Conservation (phyloP, 2,329 filamentous ascomycete genomes). For the Hypoxylon sp. region DNA sequence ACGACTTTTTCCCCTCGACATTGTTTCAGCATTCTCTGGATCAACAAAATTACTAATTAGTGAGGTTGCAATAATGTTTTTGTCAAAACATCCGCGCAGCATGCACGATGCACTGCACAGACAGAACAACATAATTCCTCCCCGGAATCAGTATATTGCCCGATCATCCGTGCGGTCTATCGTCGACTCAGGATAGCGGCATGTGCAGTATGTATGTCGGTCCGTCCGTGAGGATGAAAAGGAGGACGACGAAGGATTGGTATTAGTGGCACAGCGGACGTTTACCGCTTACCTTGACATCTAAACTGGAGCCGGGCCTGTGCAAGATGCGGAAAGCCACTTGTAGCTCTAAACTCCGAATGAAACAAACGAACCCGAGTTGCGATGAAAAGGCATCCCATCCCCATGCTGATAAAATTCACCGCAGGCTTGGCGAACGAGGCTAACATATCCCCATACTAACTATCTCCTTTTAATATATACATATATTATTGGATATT, state of each 20-base stretch:
- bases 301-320: slow-evolving; percentile 15
- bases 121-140: slow-evolving; percentile 15
- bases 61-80: slow-evolving; percentile 26
- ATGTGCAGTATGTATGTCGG: background rate
- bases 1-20: slow-evolving; percentile 3
- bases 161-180: slow-evolving; percentile 8
- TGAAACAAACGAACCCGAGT: slow-evolving; percentile 14
- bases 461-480: slow-evolving; percentile 8
- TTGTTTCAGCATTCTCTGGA: slow-evolving; percentile 25
- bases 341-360: slow-evolving; percentile 1
- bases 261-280: slow-evolving; percentile 7
- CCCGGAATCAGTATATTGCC: slow-evolving; percentile 19
- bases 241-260: background rate
- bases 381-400: slow-evolving; percentile 5
- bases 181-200: too few relatives aligned
- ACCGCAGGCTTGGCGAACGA: slow-evolving; percentile 19
- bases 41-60: slow-evolving; percentile 28
- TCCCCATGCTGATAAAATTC: too few relatives aligned
- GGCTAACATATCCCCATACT: slow-evolving; percentile 3
- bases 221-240: slow-evolving; percentile 13
- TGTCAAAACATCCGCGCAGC: background rate
- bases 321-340: too few relatives aligned
- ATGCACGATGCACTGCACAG: slow-evolving; percentile 14
- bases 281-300: slow-evolving; percentile 19
- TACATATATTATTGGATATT: too few relatives aligned